Base-by-base conservation (phyloP, 352 stramenopile species). In the Phytopythium aichiense region DNA sequence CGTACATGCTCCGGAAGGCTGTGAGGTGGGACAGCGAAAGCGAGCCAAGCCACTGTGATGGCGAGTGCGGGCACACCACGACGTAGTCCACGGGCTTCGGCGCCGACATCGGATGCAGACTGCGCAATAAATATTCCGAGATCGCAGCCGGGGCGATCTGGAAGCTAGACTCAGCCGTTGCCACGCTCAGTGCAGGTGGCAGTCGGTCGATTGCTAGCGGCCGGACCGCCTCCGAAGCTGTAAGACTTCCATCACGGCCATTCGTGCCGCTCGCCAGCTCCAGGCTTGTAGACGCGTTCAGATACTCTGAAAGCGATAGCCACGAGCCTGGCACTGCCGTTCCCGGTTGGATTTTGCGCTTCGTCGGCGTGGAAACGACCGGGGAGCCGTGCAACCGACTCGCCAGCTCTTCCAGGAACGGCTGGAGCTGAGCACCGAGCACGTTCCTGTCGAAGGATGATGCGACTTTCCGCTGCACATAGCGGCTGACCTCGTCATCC, bases 71-170 rank as follows among this genome's bases (percentile, higher is more conserved):
- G 31, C 84, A 92, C 31, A 92, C 71, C 37, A 92, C 77, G 15
- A 78, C 79, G 56, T 90, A 92, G 53, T 92, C 82, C 31, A 91
- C 63, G 28, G 79, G 79, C 63, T 92, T 92, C 1, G 77, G 69
- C 9, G 72, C 71, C 20, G 74, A 71, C 11, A 91, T 72, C 2
- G 84, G 84, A 53, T 90, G 76, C n/a, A 92, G 72, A 60, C 75
- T 69, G 38, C 84, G 84, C 60, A 92, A 79, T 74, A 79, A 70
- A 76, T 84, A 91, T 76, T 91, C 84, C 31, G 84, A 89, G 64
- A 92, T 64, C n/a, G 79, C 52, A 28, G 71, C 67, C 30, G 81
- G 71, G 31, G 81, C 73, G 12, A 89, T 73, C 16, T 86, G 56
- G 22, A 85, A 74, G 58, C 71, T 72, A 1, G 77, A 74, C 38